Evolutionary conservation across 768 basidiomycete genomes (phyloP), one percentile per base, ranked within the genome.

Genomic region (Lentinula aciculospora): DNA sequence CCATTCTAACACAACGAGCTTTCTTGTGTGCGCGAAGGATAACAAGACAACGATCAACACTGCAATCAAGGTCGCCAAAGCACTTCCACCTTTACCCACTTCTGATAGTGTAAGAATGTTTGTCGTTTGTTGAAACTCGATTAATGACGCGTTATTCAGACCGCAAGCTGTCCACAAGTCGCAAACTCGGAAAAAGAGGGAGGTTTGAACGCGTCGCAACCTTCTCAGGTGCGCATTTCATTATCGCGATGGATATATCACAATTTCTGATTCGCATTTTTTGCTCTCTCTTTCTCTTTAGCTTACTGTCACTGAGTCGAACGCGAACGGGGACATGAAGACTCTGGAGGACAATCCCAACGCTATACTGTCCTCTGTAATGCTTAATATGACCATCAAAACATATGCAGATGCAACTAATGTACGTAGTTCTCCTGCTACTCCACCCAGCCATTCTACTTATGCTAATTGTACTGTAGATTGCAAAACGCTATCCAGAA

Each of bases 381-480:
- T 51, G 49, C 17, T 21, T 19, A 36, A 19, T 21, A 10, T 51
- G 17, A 12, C 49, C 29, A 39, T 54, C 9, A 40, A 28, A 28
- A 56, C 55, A 29, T 56, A 56, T 32, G 55, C 55, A 13, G 55
- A 56, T 47, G 55, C 55, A 17, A 56, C 55, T 25, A 56, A 56
- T 56, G 55, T 56, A 31, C 21, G 45, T n/a, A n/a, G n/a, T n/a
- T 46, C 37, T 40, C 31, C 29, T 32, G n/a, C 42, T 29, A 23
- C n/a, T 21, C 7, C n/a, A 5, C 37, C 40, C 25, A 21, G 3
- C 13, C 0, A 15, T 15, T 6, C 10, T 6, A 19, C 8, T 7
- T 27, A 10, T 17, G 5, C 21, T 17, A 4, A 13, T 32, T 29
- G 4, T 7, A n/a, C 2, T 19, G 31, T 27, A 56, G 55, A 56